Evolutionary conservation across 2,329 filamentous ascomycete genomes (phyloP).

Genomic region (Colletotrichum cordylinicola): DNA sequence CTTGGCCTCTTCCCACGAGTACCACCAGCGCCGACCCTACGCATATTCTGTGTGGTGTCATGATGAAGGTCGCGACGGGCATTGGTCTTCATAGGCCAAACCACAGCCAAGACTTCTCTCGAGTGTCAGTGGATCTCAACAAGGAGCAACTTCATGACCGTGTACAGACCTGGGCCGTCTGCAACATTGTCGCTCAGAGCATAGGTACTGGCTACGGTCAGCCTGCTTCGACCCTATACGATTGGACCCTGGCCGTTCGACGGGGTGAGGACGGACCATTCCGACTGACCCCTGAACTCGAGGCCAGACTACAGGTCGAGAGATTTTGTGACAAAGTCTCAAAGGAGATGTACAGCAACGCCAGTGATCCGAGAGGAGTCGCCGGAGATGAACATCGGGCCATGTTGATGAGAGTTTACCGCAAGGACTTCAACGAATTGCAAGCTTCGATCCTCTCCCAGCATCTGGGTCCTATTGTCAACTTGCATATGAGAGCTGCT

Average conservation of each 20-base stretch:
- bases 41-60: conserved; percentile 80
- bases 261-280: conserved; percentile 66
- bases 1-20: conserved; percentile 84
- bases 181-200: conserved; percentile 83
- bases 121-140: conserved; percentile 75
- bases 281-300: conserved; percentile 65
- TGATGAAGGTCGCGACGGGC: conserved; percentile 88
- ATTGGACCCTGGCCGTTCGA: conserved; percentile 72
- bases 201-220: conserved; percentile 86
- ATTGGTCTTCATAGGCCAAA: conserved; percentile 83
- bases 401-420: conserved; percentile 70
- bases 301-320: conserved; percentile 73
- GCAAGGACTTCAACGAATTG: conserved; percentile 68
- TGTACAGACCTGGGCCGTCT: conserved; percentile 82
- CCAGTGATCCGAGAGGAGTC: conserved; percentile 73
- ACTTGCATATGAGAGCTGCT: conserved; percentile 75
- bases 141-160: conserved; percentile 82
- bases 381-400: conserved; percentile 71
- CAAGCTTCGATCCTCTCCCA: conserved; percentile 65
- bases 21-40: conserved; percentile 82
- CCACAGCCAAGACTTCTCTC: conserved; percentile 83
- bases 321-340: conserved; percentile 80
- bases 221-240: conserved; percentile 78
- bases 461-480: conserved; percentile 62
- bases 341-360: conserved; percentile 80